Conservation (phyloP, 2,329 filamentous ascomycete species). For the Aspergillus floridensis region DNA sequence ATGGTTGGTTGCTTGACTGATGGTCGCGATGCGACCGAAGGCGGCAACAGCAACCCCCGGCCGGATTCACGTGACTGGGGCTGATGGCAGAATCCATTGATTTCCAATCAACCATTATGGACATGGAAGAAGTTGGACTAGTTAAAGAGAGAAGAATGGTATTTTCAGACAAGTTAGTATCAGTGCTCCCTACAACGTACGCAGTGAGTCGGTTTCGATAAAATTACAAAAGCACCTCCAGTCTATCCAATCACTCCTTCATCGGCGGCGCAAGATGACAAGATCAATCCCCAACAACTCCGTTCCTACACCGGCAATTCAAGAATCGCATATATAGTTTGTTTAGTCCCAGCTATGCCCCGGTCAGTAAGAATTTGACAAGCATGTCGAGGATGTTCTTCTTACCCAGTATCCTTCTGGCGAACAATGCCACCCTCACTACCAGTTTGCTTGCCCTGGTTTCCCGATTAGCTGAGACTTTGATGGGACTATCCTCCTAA, state of each 20-base stretch:
- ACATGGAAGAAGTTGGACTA: background rate
- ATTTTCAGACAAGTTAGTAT: slow-evolving; percentile 4
- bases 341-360: slow-evolving; percentile 31
- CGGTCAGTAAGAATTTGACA: slow-evolving; percentile 8
- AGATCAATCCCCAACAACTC: slow-evolving; percentile 6
- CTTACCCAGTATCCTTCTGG: slow-evolving; percentile 75
- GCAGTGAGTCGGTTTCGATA: slow-evolving; percentile 13
- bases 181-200: slow-evolving; percentile 15
- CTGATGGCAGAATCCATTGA: background rate
- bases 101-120: background rate
- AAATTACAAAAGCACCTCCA: slow-evolving; percentile 21
- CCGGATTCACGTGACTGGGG: background rate
- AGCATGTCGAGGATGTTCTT: background rate
- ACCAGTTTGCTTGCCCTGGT: slow-evolving; percentile 53
- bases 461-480: background rate
- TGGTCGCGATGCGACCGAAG: slow-evolving; percentile 4
- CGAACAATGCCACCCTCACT: slow-evolving; percentile 65
- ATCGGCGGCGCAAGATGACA: slow-evolving; percentile 4
- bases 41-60: background rate
- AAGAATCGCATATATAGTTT: background rate
- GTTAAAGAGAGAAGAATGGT: slow-evolving; percentile 9
- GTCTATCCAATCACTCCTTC: slow-evolving; percentile 12
- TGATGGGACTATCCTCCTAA: background rate
- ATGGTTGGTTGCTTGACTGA: background rate
- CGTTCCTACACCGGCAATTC: slow-evolving; percentile 5